Conservation (phyloP, 1,284 basidiomycete genomes). For the Ustilago hordei region DNA sequence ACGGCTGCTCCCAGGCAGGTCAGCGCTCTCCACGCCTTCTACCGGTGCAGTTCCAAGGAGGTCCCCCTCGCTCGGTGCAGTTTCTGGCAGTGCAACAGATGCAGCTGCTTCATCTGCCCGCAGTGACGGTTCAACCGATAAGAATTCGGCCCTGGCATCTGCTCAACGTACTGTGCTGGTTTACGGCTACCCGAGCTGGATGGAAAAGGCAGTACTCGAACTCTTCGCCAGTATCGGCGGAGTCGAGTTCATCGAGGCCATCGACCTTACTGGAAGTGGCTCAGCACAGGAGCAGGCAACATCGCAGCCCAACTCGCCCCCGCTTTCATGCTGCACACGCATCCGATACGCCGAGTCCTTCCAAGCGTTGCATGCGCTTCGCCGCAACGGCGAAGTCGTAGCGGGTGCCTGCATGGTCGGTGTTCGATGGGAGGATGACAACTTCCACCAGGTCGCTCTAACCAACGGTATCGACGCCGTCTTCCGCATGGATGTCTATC, state of each 20-base stretch:
- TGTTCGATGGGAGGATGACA: constrained; percentile 61
- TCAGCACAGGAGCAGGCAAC: constrained; percentile 41
- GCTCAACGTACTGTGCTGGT: constrained; percentile 57
- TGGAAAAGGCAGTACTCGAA: constrained; percentile 55
- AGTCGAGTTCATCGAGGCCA: constrained; percentile 49
- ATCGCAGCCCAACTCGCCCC: constrained; percentile 26
- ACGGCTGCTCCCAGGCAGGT: constrained; percentile 20
- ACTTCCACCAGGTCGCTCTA: constrained; percentile 54
- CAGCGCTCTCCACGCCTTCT: constrained; percentile 17
- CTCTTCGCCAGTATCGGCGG: constrained; percentile 54
- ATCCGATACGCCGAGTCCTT: constrained; percentile 49
- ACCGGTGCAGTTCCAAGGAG: constrained; percentile 10
- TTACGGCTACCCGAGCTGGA: constrained; percentile 53
- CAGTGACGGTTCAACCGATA: constrained; percentile 11
- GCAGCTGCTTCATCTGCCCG: constrained; percentile 7
- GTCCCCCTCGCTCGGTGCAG: constrained; percentile 22
- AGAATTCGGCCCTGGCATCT: constrained; percentile 25
- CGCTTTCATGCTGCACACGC: constrained; percentile 43
- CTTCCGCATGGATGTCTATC: constrained; percentile 52
- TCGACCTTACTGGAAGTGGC: constrained; percentile 49
- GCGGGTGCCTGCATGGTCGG: constrained; percentile 58
- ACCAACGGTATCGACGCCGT: constrained; percentile 57
- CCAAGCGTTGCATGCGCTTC: constrained; percentile 58
- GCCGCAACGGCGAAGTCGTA: constrained; percentile 53
- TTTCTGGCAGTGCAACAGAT: constrained; percentile 8